phyloP scores from a whole-genome alignment of 495 filamentous ascomycete genomes.

The Sabuloglossum arenarium region DNA sequence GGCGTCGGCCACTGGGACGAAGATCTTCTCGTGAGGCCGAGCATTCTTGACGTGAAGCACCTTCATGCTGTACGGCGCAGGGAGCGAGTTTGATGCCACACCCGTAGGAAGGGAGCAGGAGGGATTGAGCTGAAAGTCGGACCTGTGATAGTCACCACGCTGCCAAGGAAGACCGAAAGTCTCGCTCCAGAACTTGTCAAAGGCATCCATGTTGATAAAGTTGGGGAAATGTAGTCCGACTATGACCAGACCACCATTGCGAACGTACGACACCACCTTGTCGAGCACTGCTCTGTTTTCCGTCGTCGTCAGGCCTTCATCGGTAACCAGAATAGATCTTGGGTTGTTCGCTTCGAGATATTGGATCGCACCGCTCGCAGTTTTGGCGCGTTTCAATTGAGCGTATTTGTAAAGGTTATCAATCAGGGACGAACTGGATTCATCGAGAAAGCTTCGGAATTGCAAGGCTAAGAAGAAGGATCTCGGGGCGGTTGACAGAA shows the following conservation, averaged over 20 bases:
- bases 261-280: background rate
- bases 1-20: slow-evolving; percentile 11
- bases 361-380: background rate
- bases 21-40: slow-evolving; percentile 13
- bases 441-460: no score
- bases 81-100: slow-evolving; percentile 10
- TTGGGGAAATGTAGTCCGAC: background rate
- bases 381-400: no score
- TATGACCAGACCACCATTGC: background rate
- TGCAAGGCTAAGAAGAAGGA: no score
- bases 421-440: no score
- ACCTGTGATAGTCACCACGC: slow-evolving; percentile 17
- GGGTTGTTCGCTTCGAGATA: background rate
- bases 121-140: slow-evolving; percentile 11
- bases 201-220: background rate
- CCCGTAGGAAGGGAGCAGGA: slow-evolving; percentile 5
- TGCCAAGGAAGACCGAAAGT: slow-evolving; percentile 20
- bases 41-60: slow-evolving; percentile 20
- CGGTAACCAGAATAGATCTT: background rate
- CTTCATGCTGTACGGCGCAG: slow-evolving; percentile 23
- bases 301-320: background rate
- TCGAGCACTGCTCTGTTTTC: background rate
- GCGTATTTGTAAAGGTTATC: no score
- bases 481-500: no score
- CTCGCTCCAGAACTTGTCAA: slow-evolving; percentile 12